Evolutionary conservation across 23 red algal genomes (phyloP).

Genomic region (Rhodosorus marinus): DNA sequence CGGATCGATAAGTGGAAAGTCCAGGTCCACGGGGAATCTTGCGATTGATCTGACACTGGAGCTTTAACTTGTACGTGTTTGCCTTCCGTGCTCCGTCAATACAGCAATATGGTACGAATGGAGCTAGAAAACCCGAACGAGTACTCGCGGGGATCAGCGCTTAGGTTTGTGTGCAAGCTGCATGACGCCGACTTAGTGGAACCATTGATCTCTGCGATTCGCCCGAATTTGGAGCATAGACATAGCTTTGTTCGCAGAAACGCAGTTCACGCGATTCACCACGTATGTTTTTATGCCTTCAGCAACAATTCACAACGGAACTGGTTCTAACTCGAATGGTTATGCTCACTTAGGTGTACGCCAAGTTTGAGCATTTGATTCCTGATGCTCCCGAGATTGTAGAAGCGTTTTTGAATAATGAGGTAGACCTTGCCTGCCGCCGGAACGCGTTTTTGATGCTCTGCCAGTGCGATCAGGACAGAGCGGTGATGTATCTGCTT

Average conservation of each 20-base stretch:
- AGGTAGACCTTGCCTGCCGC: slow-evolving; percentile 57
- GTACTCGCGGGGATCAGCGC: slow-evolving; percentile 73
- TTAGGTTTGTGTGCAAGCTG: slow-evolving; percentile 90
- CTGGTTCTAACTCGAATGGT: too few species aligned
- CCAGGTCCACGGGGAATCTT: neutral
- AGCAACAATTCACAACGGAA: slow-evolving; percentile 1
- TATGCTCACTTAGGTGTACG: slow-evolving; percentile 55
- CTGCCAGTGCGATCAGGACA: slow-evolving; percentile 57
- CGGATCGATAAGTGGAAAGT: neutral
- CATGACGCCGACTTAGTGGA: slow-evolving; percentile 91
- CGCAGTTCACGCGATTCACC: slow-evolving; percentile 64
- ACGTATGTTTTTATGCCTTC: too few species aligned
- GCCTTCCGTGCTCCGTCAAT: too few species aligned
- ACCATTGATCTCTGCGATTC: slow-evolving; percentile 74
- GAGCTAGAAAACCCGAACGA: slow-evolving; percentile 96
- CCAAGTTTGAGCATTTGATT: slow-evolving; percentile 82
- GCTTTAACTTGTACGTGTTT: too few species aligned
- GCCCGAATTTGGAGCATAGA: slow-evolving; percentile 90
- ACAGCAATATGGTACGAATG: slow-evolving; percentile 93
- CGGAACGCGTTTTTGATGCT: slow-evolving; percentile 92
- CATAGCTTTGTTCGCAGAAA: slow-evolving; percentile 92
- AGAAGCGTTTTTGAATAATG: slow-evolving; percentile 47
- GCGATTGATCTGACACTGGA: too few species aligned
- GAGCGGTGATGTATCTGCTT: slow-evolving; percentile 59
- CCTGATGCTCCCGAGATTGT: slow-evolving; percentile 79